A percentile compares a stretch with the other conserved stretches of the same genome.
phyloP scores from a whole-genome alignment of 441 rosid genomes.

The Croton setiger region DNA sequence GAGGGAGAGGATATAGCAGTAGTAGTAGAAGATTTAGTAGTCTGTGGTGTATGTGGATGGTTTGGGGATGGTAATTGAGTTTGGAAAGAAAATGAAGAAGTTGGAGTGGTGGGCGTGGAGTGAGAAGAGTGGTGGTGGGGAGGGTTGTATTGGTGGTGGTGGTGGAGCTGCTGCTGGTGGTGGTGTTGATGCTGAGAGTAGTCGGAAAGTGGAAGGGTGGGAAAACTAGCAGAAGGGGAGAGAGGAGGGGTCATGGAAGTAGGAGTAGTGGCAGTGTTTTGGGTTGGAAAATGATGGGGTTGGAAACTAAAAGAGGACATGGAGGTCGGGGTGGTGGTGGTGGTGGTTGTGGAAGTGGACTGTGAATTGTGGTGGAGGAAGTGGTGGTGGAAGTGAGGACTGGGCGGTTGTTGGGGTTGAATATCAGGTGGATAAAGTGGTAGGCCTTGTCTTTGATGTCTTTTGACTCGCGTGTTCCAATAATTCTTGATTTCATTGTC shows the following conservation, averaged over 20 bases:
- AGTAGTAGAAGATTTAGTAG: slow-evolving; percentile 34
- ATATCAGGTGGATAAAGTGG: slow-evolving; percentile 74
- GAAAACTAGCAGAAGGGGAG: slow-evolving; percentile 24
- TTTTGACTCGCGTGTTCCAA: slow-evolving; percentile 88
- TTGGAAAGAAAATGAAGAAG: slow-evolving; percentile 47
- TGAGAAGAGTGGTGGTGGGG: slow-evolving; percentile 30
- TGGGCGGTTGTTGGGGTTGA: slow-evolving; percentile 37
- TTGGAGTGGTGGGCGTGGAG: slow-evolving; percentile 34
- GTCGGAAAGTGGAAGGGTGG: slow-evolving; percentile 13
- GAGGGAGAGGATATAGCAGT: slow-evolving; percentile 43
- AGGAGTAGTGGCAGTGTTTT: slow-evolving; percentile 29
- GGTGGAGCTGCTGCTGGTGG: slow-evolving; percentile 35
- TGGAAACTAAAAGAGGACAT: slow-evolving; percentile 25
- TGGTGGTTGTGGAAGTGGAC: neutral
- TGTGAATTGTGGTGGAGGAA: neutral
- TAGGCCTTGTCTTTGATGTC: slow-evolving; percentile 78
- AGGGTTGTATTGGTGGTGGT: slow-evolving; percentile 28
- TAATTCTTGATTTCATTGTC: slow-evolving; percentile 92
- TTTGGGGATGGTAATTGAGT: slow-evolving; percentile 23
- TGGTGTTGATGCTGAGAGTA: slow-evolving; percentile 16
- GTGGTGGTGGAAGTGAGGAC: slow-evolving; percentile 16
- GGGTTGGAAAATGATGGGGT: slow-evolving; percentile 25
- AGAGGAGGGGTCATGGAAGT: slow-evolving; percentile 30
- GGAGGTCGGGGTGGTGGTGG: neutral
- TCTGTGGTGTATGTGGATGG: slow-evolving; percentile 24